Evolutionary conservation across 192 early-diverging fungal species (phyloP).

Genomic region (Coemansia sp.): DNA sequence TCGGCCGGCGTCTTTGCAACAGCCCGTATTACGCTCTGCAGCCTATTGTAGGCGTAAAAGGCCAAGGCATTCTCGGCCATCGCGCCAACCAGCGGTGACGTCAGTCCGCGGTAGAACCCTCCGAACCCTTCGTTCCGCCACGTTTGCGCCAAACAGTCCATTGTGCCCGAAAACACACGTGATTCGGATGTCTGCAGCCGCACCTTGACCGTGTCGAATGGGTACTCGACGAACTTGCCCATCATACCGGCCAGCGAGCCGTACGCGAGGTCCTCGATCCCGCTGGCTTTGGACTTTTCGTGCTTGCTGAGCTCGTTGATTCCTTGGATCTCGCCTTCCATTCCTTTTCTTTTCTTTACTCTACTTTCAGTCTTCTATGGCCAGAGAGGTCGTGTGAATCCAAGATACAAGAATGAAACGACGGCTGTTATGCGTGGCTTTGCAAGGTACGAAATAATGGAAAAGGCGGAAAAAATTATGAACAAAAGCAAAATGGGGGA

Average conservation of each 20-base stretch:
- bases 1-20: constrained; percentile 9
- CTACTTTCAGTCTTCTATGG: too few species aligned
- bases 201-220: constrained; percentile 95
- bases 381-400: background rate
- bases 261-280: constrained; percentile 42
- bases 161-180: constrained; percentile 70
- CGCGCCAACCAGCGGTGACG: constrained; percentile 87
- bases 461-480: background rate
- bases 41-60: constrained; percentile 84
- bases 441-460: background rate
- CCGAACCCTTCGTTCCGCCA: constrained; percentile 73
- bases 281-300: constrained; percentile 19
- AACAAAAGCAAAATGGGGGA: background rate
- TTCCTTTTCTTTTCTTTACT: constrained; percentile 1
- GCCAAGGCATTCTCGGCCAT: constrained; percentile 93
- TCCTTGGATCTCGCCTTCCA: constrained; percentile 49
- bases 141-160: constrained; percentile 79
- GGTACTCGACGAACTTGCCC: constrained; percentile 94
- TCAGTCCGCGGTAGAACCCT: constrained; percentile 90
- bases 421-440: background rate
- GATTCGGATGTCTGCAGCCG: constrained; percentile 76
- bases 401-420: background rate
- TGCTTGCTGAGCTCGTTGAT: constrained; percentile 18
- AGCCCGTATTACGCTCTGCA: constrained; percentile 70
- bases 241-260: constrained; percentile 76